phyloP scores from a whole-genome alignment of 1,284 basidiomycete species.

The Schizophyllum amplum region DNA sequence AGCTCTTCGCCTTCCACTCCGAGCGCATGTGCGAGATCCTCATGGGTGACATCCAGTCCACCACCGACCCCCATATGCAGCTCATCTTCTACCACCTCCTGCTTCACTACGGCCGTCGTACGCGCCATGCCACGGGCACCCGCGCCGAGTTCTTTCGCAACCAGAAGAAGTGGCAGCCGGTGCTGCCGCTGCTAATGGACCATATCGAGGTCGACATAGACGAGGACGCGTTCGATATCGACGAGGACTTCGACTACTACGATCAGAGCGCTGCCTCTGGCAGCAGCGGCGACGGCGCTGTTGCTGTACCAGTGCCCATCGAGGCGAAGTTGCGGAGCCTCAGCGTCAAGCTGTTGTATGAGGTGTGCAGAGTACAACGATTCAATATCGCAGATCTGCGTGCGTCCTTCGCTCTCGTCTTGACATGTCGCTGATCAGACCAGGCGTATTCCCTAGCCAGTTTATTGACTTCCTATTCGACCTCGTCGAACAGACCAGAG shows the following conservation, averaged over 20 bases:
- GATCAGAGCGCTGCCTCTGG: conserved; percentile 23
- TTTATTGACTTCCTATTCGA: conserved; percentile 93
- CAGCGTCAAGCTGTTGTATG: conserved; percentile 75
- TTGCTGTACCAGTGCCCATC: conserved; percentile 54
- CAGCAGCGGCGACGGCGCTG: conserved; percentile 23
- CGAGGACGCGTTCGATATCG: conserved; percentile 30
- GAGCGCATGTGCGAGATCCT: conserved; percentile 82
- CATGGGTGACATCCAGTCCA: conserved; percentile 60
- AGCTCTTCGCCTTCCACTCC: conserved; percentile 82
- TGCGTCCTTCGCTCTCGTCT: conserved; percentile 30
- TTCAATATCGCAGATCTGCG: conserved; percentile 68
- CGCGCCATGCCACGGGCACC: not conserved
- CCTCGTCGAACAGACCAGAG: conserved; percentile 86
- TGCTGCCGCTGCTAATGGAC: conserved; percentile 80
- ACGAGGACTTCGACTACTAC: conserved; percentile 43
- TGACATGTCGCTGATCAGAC: conserved; percentile 4
- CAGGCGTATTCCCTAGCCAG: conserved; percentile 71
- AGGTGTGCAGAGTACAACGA: conserved; percentile 86
- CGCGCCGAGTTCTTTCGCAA: conserved; percentile 66
- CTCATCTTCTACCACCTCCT: conserved; percentile 78
- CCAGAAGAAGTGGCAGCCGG: conserved; percentile 72
- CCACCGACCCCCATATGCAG: conserved; percentile 83
- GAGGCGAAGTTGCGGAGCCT: conserved; percentile 73
- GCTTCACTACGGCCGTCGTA: conserved; percentile 64
- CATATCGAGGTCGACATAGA: conserved; percentile 67